Base-by-base conservation (phyloP, 2,329 filamentous ascomycete species). In the Penicillium rolfsii region DNA sequence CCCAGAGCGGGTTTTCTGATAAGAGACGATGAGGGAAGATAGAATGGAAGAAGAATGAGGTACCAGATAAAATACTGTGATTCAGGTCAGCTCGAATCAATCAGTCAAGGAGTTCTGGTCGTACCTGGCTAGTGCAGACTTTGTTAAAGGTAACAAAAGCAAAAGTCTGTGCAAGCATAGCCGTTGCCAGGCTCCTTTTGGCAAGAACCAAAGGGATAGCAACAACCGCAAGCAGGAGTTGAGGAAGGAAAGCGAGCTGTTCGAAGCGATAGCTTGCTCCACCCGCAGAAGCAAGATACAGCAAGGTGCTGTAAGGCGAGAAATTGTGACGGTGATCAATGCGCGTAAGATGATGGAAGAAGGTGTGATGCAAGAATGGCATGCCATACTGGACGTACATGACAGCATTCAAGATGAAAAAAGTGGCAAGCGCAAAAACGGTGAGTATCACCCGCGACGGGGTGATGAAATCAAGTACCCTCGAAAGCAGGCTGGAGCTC, bases 241-340 rank as follows among this genome's bases (percentile, higher is more conserved):
- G 95, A 0, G 95, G 95, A 16, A 96, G 61, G 71, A 99, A 99
- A 1, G 95, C 93, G 5, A 97, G 78, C 0, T 90, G 90, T 73
- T 97, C 93, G 54, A 93, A 81, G 26, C 78, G 64, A 22, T 61
- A 63, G 7, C 62, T 70, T 0, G 80, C 75, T 0, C 81, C 75
- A 1, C 81, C 77, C 2, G 91, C 87, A 0, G 95, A 96, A 53
- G 88, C 89, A 45, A 97, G 85, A 75, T 99, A 97, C 2, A 99
- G 85, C 7, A 97, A 84, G 0, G 89, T 91, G 76, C 97, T 97
- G 82, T 98, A 99, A 1, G 93, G 91, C 9, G 93, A 97, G 80
- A 99, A 99, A 80, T 99, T 99, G 80, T 99, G 95, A 14, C 95
- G 89, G 78, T 99, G 95, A 75, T 99, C 95, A 75, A 97, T 89